Evolutionary conservation across 2,329 filamentous ascomycete genomes (phyloP), one percentile per base, ranked within the genome.

Genomic region (Monilinia aucupariae): DNA sequence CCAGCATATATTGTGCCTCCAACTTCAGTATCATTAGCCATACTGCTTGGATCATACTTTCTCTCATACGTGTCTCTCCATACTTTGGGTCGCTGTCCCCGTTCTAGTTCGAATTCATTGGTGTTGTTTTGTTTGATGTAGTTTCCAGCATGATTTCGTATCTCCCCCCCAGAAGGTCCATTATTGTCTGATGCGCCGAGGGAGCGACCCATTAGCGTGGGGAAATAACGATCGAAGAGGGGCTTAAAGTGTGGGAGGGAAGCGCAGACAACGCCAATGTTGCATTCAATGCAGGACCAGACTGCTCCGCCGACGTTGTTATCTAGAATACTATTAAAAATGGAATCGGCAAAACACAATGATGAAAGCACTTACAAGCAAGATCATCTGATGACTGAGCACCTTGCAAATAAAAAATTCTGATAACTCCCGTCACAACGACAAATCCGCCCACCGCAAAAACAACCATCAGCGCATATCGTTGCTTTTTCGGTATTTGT

Each of bases 241-340:
- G 59, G 59, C 32, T 61, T 61, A 50, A 61, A 55, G 30, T 55
- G 59, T 13, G 61, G 61, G 17, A 62, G 34, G 20, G 52, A 62
- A 15, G 61, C 53, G 32, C 61, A 62, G 7, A 62, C 47, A 13
- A 62, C 48, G 4, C 53, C 53, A 7, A 62, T 58, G 8, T 62
- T 62, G 20, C 43, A 62, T 52, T 62, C 61, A 25, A 58, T 58
- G 45, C 25, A n/a, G 1, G 61, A 56, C 61, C 52, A 62, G 27
- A 58, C 12, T 7, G 61, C 51, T 10, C 45, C 37, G 27, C 61
- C 52, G 15, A 43, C 25, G 58, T 56, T 62, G 4, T 62, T 52
- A 49, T 58, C 53, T 56, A 34, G 4, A 13, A 34, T 4, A 25
- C 15, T 9, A 39, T 56, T 56, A 62, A 47, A 58, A 15, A 4